A percentile compares a stretch with the other conserved stretches of the same genome.
Conservation (phyloP, 2,329 filamentous ascomycete species). For the Daldinia eschscholtzii region DNA sequence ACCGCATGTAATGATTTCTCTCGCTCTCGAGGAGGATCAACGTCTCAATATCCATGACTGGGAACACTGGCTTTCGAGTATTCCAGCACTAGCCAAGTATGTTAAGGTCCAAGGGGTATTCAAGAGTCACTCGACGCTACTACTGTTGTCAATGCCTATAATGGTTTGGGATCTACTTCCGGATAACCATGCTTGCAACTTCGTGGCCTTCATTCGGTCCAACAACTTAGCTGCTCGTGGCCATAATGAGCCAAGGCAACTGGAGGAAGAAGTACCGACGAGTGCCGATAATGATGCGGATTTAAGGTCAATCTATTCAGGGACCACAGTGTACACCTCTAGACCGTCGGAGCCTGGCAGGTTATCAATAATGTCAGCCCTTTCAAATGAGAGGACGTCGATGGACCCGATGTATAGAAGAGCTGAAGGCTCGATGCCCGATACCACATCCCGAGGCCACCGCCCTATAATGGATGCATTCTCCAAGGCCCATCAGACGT, state of each 20-base stretch:
- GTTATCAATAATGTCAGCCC: constrained; percentile 40
- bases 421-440: constrained; percentile 26
- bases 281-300: constrained; percentile 47
- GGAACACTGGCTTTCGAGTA: constrained; percentile 68
- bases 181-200: constrained; percentile 68
- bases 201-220: constrained; percentile 70
- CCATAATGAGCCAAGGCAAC: constrained; percentile 28
- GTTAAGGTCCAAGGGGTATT: constrained; percentile 72
- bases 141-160: constrained; percentile 69
- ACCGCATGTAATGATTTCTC: constrained; percentile 71
- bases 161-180: constrained; percentile 72
- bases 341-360: constrained; percentile 37
- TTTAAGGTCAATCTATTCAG: constrained; percentile 48
- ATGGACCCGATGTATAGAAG: constrained; percentile 41
- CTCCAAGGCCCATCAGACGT: constrained; percentile 13
- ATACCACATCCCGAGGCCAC: constrained; percentile 18
- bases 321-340: constrained; percentile 47
- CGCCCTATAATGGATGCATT: constrained; percentile 15
- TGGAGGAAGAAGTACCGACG: constrained; percentile 39
- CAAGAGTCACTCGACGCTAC: constrained; percentile 70
- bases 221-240: constrained; percentile 63
- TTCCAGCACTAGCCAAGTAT: constrained; percentile 70
- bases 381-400: constrained; percentile 36
- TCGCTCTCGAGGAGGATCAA: constrained; percentile 70
- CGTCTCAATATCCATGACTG: constrained; percentile 69